Evolutionary conservation across 805 yeast genomes (phyloP).

Genomic region (Debaryomyces maramus): DNA sequence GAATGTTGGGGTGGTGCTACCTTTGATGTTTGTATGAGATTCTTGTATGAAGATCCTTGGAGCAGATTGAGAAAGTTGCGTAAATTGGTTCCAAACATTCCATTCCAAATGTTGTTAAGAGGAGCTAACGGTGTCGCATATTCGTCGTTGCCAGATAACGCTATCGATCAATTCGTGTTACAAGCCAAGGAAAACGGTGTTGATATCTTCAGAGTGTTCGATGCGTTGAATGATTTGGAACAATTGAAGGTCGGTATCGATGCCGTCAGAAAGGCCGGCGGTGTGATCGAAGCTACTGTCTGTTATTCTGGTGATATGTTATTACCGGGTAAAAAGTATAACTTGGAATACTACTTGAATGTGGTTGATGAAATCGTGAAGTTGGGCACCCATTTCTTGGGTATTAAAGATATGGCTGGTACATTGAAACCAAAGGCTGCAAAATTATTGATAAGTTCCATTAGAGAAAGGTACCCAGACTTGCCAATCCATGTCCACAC

Average conservation of each 20-base stretch:
- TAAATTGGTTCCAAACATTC: constrained; percentile 92
- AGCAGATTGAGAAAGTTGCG: constrained; percentile 87
- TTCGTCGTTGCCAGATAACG: constrained; percentile 96
- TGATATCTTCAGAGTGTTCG: constrained; percentile 96
- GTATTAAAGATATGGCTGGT: constrained; percentile 99
- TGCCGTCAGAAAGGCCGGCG: constrained; percentile 97
- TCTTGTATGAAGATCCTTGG: constrained; percentile 99
- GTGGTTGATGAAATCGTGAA: constrained; percentile 81
- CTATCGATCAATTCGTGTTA: constrained; percentile 92
- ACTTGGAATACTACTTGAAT: constrained; percentile 81
- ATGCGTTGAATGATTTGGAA: constrained; percentile 94
- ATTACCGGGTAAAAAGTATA: constrained; percentile 92
- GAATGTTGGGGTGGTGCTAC: constrained; percentile 99
- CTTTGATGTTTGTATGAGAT: constrained; percentile 97
- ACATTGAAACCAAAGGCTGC: constrained; percentile 97
- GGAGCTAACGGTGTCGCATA: constrained; percentile 99
- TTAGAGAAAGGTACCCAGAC: constrained; percentile 85
- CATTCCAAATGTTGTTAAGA: constrained; percentile 98
- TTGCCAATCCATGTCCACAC: constrained; percentile 98
- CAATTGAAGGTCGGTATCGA: constrained; percentile 97
- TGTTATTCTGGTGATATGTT: constrained; percentile 99
- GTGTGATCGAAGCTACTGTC: constrained; percentile 97
- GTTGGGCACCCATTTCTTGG: constrained; percentile 95
- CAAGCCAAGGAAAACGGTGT: constrained; percentile 97
- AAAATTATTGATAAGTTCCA: constrained; percentile 68